Percentiles rank a stretch among this genome's conserved stretches.
These are phyloP conservation scores for Eucalyptus lansdowneana DNA, from an alignment of 345 rosid genomes.

Conservation along the genomic window DNA sequence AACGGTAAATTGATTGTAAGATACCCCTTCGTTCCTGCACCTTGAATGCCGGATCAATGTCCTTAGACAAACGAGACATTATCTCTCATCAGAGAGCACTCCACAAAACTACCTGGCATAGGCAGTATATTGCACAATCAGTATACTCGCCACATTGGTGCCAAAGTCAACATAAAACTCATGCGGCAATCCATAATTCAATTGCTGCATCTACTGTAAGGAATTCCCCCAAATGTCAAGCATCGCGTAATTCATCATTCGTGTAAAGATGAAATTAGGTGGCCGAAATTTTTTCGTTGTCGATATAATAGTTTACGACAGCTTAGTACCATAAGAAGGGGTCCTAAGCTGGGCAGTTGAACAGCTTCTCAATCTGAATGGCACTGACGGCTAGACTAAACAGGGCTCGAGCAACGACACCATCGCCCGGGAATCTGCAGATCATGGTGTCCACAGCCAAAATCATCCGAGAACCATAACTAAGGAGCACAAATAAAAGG, in stretches of 20 bases:
- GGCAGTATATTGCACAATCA: not conserved
- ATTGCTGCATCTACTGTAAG: not conserved
- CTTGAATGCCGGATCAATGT: constrained; percentile 40
- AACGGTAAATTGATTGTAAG: not conserved
- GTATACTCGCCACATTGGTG: not conserved
- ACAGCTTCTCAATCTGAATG: not conserved
- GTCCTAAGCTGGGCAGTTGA: not conserved
- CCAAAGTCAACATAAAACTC: not conserved
- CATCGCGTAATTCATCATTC: not conserved
- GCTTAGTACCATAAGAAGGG: not conserved
- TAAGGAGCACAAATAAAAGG: not conserved
- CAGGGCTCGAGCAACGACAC: not conserved
- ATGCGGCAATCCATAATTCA: not conserved
- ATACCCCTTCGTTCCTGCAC: constrained; percentile 56
- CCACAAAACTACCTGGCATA: not conserved
- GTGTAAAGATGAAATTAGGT: too few relatives aligned
- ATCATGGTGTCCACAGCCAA: not conserved
- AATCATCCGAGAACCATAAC: not conserved
- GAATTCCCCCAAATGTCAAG: not conserved
- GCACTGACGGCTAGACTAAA: not conserved
- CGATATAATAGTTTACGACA: not conserved
- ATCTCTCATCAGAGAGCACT: not conserved
- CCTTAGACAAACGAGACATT: constrained; percentile 38
- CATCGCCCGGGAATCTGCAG: not conserved
- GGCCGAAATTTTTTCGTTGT: too few relatives aligned